Evolutionary conservation across 768 basidiomycete species (phyloP).

Genomic region (Exidia glandulosa): DNA sequence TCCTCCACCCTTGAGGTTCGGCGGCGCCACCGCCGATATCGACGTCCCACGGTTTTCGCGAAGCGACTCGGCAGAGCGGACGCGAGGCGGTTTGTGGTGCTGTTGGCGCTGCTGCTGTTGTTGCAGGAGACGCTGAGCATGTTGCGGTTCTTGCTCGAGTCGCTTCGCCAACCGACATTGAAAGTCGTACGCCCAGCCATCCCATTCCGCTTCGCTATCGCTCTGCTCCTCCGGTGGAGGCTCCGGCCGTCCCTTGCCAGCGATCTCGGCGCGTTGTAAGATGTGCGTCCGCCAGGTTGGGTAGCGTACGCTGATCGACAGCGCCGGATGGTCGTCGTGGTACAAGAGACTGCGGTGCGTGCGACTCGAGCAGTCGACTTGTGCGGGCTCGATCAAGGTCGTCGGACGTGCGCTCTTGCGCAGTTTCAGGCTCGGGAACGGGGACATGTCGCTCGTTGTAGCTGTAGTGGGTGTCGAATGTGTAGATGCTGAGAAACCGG

Average conservation of each 20-base stretch:
- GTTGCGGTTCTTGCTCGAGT: background rate
- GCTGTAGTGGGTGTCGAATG: background rate
- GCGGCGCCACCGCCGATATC: background rate
- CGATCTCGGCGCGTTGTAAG: background rate
- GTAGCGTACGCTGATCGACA: background rate
- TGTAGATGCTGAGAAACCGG: background rate
- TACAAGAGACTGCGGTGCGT: background rate
- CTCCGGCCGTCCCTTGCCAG: background rate
- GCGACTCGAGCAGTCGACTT: background rate
- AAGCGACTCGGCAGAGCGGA: background rate
- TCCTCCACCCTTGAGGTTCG: too few species aligned
- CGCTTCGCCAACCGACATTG: background rate
- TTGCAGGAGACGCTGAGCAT: background rate
- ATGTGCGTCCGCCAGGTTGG: background rate
- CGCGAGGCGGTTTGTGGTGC: background rate
- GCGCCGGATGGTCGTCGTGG: background rate
- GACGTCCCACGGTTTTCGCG: background rate
- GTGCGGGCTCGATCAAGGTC: background rate
- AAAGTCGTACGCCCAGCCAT: background rate
- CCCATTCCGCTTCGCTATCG: background rate
- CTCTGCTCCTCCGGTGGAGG: background rate
- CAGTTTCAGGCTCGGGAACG: background rate
- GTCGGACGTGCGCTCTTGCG: background rate
- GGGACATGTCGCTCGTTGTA: background rate
- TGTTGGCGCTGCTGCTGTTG: background rate